phyloP scores from a whole-genome alignment of 1,284 basidiomycete genomes.

The Puccinia triticina region DNA sequence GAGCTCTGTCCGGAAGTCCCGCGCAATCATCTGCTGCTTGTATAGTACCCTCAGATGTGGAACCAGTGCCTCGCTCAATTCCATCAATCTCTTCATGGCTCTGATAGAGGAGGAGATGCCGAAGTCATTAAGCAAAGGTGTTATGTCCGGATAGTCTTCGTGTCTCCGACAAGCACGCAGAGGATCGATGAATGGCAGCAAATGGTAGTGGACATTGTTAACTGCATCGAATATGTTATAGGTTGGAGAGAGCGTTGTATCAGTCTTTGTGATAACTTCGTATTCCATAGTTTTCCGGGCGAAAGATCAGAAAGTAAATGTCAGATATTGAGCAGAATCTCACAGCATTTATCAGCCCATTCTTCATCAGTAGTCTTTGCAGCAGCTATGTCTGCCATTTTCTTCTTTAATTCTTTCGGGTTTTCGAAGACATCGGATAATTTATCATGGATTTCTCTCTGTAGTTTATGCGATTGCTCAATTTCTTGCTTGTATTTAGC shows the following conservation, averaged over 20 bases:
- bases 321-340: background rate
- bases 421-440: background rate
- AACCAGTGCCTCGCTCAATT: background rate
- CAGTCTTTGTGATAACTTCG: background rate
- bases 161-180: background rate
- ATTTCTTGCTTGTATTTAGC: background rate
- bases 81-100: background rate
- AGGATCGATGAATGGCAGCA: slow-evolving; percentile 22
- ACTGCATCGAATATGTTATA: background rate
- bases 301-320: background rate
- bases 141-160: slow-evolving; percentile 21
- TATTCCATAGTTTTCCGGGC: background rate
- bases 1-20: background rate
- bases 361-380: background rate
- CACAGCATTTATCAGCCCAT: slow-evolving; percentile 12
- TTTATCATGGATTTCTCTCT: background rate
- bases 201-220: background rate
- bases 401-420: background rate
- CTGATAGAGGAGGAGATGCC: background rate
- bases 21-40: background rate
- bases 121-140: background rate
- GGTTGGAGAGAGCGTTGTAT: background rate
- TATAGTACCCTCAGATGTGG: slow-evolving; percentile 12
- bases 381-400: background rate
- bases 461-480: background rate